Percentiles rank a stretch among this genome's conserved stretches.
Evolutionary conservation across 495 filamentous ascomycete genomes (phyloP).

Genomic region (Recurvomyces mirabilis): DNA sequence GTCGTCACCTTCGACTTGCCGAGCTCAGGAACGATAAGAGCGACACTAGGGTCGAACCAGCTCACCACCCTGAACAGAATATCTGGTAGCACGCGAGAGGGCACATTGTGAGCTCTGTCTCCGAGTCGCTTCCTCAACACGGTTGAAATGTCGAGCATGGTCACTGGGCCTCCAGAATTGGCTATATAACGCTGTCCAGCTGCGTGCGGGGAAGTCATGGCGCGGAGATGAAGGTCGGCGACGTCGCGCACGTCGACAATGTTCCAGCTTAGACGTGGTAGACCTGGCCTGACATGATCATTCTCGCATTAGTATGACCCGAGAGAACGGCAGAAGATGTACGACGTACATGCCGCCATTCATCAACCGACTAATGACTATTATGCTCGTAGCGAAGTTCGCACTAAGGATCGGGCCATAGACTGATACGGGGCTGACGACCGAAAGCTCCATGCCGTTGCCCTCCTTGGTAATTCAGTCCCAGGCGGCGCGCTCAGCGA

Average conservation of each 20-base stretch:
- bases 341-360: too few relatives aligned
- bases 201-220: conserved; percentile 18
- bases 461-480: conserved; percentile 15
- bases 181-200: conserved; percentile 16
- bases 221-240: conserved; percentile 15
- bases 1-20: conserved; percentile 7
- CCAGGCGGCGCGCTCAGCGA: conserved; percentile 20
- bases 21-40: conserved; percentile 14
- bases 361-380: conserved; percentile 10
- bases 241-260: conserved; percentile 21
- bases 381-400: conserved; percentile 9
- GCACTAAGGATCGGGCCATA: conserved; percentile 16
- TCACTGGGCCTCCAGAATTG: conserved; percentile 4
- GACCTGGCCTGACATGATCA: conserved; percentile 7
- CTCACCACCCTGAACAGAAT: conserved; percentile 9
- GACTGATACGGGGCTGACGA: conserved; percentile 15
- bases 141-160: conserved; percentile 9
- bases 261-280: conserved; percentile 8
- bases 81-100: conserved; percentile 12
- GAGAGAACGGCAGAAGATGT: too few relatives aligned
- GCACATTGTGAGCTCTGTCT: conserved; percentile 14
- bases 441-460: conserved; percentile 13
- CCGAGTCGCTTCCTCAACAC: conserved; percentile 12
- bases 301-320: not conserved
- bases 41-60: conserved; percentile 9